phyloP scores from a whole-genome alignment of 1,284 basidiomycete genomes.

The Fomitopsis palustris region DNA sequence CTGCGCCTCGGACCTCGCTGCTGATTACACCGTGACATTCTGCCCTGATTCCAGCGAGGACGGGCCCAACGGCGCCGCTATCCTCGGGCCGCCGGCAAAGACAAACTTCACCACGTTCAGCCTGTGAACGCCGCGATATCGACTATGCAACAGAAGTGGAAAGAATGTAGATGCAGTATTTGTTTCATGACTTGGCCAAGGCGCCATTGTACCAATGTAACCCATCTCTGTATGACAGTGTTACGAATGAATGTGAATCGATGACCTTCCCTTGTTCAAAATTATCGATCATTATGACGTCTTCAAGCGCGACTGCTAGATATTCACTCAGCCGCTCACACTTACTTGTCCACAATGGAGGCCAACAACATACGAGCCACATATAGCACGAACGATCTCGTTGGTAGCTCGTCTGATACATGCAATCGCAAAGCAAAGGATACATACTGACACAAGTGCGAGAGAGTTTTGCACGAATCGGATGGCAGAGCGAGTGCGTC shows the following conservation, averaged over 20 bases:
- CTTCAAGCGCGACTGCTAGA: not conserved
- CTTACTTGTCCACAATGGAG: no score
- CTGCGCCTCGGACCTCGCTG: slow-evolving; percentile 31
- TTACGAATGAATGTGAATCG: no score
- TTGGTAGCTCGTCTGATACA: not conserved
- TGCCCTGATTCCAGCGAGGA: slow-evolving; percentile 30
- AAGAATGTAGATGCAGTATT: no score
- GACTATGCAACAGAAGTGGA: not conserved
- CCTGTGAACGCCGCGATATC: not conserved
- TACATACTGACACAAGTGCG: slow-evolving; percentile 24
- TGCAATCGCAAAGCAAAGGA: not conserved
- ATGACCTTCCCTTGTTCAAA: no score
- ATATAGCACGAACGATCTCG: not conserved
- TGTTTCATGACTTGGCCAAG: no score
- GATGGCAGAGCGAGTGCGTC: slow-evolving; percentile 7
- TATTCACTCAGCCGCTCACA: no score
- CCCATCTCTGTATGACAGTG: no score
- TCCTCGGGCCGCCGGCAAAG: not conserved
- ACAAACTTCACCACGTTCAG: not conserved
- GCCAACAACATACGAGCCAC: not conserved
- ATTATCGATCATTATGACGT: no score
- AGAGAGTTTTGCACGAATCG: slow-evolving; percentile 16
- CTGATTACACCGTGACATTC: slow-evolving; percentile 49
- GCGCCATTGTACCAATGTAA: no score
- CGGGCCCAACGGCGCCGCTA: not conserved